Evolutionary conservation across 2,329 filamentous ascomycete genomes (phyloP).

Genomic region (Trichoderma citrinoviride): DNA sequence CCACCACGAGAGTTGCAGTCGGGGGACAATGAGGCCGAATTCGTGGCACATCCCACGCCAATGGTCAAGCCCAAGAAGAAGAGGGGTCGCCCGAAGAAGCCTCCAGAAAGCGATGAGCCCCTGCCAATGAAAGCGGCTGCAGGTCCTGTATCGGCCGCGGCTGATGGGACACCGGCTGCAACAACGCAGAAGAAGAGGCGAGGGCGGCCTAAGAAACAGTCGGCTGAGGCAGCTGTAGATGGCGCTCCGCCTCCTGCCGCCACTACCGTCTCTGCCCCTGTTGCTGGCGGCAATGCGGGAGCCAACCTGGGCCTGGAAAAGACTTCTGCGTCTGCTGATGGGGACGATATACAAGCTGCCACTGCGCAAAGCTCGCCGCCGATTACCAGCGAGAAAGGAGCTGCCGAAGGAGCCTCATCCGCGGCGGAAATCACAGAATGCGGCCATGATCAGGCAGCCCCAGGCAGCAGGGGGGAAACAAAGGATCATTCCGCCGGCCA

Average conservation of each 20-base stretch:
- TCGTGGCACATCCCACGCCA: slow-evolving; percentile 18
- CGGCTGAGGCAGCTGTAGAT: neutral
- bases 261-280: neutral
- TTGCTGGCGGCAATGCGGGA: neutral
- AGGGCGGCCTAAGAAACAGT: slow-evolving; percentile 43
- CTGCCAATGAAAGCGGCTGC: slow-evolving; percentile 16
- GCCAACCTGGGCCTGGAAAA: neutral
- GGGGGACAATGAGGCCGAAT: slow-evolving; percentile 22
- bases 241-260: slow-evolving; percentile 25
- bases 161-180: neutral
- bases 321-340: neutral
- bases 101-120: slow-evolving; percentile 19
- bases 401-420: neutral
- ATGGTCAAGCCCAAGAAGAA: slow-evolving; percentile 30
- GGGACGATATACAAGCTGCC: neutral
- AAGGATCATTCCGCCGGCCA: neutral
- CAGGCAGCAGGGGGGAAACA: neutral
- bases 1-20: slow-evolving; percentile 10
- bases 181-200: slow-evolving; percentile 37
- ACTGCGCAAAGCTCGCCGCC: neutral
- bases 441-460: neutral
- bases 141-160: neutral
- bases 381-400: neutral
- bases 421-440: neutral
- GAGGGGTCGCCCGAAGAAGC: slow-evolving; percentile 36